phyloP scores from a whole-genome alignment of 2,329 filamentous ascomycete species.

The Escovopsis sp. region DNA sequence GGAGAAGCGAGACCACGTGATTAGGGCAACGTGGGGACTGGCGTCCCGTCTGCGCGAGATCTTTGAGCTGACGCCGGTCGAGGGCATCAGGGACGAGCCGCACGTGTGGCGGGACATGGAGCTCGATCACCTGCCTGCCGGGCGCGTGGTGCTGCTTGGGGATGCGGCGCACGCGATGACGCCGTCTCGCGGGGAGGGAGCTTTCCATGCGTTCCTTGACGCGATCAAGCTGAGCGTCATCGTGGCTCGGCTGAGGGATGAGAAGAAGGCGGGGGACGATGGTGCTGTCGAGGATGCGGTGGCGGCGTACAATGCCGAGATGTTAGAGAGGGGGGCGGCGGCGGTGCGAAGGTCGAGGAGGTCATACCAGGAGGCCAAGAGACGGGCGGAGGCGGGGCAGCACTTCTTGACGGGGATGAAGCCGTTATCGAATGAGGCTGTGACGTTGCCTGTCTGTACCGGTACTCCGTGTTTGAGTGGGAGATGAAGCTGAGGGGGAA shows the following conservation, averaged over 20 bases:
- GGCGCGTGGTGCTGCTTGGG: slow-evolving; percentile 25
- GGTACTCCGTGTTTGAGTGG: no score
- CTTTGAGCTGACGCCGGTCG: slow-evolving; percentile 13
- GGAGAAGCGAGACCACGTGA: slow-evolving; percentile 3
- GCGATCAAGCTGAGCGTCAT: slow-evolving; percentile 19
- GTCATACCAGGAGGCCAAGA: no score
- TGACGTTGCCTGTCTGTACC: no score
- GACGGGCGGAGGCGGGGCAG: no score
- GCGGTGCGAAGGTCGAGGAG: slow-evolving; percentile 7
- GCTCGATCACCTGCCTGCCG: slow-evolving; percentile 19
- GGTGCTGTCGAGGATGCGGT: not conserved
- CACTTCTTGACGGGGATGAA: no score
- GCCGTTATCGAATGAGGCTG: no score
- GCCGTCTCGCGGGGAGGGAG: slow-evolving; percentile 28
- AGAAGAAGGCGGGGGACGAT: slow-evolving; percentile 9
- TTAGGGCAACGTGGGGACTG: slow-evolving; percentile 4
- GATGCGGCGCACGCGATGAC: slow-evolving; percentile 24
- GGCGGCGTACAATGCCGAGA: slow-evolving; percentile 12
- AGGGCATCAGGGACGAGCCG: slow-evolving; percentile 1
- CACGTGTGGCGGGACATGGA: slow-evolving; percentile 6
- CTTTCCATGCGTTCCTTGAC: slow-evolving; percentile 18
- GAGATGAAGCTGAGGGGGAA: no score
- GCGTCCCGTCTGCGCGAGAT: slow-evolving; percentile 5
- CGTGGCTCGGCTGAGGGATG: not conserved
- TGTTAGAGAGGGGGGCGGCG: slow-evolving; percentile 12